Conservation (phyloP, 2,329 filamentous ascomycete genomes). For the Beauveria scarabaeidicola region DNA sequence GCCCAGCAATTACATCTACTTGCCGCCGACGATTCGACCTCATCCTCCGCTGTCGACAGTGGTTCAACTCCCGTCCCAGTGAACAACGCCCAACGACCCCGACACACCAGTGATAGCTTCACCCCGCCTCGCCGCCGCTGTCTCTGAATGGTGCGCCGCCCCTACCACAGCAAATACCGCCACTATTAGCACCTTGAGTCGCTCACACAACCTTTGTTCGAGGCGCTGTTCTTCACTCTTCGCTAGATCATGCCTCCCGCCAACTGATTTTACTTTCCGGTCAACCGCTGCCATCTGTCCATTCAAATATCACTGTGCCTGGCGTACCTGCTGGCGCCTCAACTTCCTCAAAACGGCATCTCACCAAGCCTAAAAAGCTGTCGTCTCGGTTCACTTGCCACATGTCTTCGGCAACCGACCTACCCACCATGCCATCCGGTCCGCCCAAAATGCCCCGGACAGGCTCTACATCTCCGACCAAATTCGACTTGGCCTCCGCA, state of each 20-base stretch:
- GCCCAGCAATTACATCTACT: neutral
- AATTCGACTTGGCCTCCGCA: slow-evolving; percentile 32
- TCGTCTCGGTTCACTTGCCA: neutral
- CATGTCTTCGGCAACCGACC: slow-evolving; percentile 19
- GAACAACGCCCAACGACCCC: neutral
- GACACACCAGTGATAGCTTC: slow-evolving; percentile 3
- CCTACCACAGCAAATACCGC: neutral
- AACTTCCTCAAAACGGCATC: neutral
- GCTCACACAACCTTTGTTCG: neutral
- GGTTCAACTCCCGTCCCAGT: neutral
- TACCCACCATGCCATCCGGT: slow-evolving; percentile 24
- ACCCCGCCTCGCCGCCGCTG: neutral
- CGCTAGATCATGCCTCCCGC: slow-evolving; percentile 1
- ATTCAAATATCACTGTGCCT: neutral
- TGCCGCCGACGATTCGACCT: neutral
- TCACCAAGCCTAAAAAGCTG: neutral
- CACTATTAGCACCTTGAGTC: neutral
- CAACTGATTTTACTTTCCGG: slow-evolving; percentile 1
- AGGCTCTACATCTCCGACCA: slow-evolving; percentile 37
- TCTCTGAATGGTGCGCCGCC: neutral
- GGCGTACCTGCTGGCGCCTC: neutral
- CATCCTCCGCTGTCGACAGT: neutral
- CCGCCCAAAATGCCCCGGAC: slow-evolving; percentile 40
- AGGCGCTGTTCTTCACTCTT: neutral
- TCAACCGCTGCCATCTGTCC: neutral